Base-by-base conservation (phyloP, 192 early-diverging fungal genomes). In the Mortierella alpina region DNA sequence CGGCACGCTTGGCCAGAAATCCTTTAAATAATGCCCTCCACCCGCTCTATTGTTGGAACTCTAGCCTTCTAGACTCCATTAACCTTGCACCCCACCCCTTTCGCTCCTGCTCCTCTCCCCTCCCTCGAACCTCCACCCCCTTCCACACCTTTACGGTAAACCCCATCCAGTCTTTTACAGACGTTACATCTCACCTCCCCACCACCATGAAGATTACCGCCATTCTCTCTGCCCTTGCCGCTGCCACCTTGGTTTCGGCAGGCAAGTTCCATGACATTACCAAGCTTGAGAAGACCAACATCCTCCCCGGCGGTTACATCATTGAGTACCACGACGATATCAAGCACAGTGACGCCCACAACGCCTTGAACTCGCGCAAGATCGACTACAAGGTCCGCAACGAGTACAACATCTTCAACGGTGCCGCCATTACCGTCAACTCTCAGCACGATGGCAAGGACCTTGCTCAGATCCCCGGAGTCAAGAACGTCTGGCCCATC, bases 401-500 rank as follows among this genome's bases (percentile, higher is more conserved):
- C 44, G 83, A 88, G 70, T 88, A 83, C 59, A 61, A 83, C 41
- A 41, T 83, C 46, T 84, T 89, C 41, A 85, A 86, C 63, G 83
- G 85, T 8, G 79, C 86, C 31, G 78, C 88, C 23, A 56, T 89
- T 40, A 70, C 53, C 3, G 78, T 87, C 39, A 68, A 82, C 11
- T 73, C 79, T 7, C 15, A 62, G 12, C 55, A 83, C 12, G 65
- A 83, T 42, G 79, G 76, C 2, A 10, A 70, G 1, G 63, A 56
- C 11, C 74, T 85, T 49, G 65, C 78, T n/a, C 31, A 61, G 20
- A 62, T 82, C 18, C 48, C 66, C 7, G 80, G 68, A 7, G 63
- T 87, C 47, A 85, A 85, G 74, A 63, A 72, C 48, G 68, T 85
- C 50, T 86, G 85, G 86, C 86, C 82, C 40, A 70, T 89, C 58